A percentile compares a stretch with the other conserved stretches of the same genome.
Conservation (phyloP, 1,284 basidiomycete genomes). For the Pseudozyma sp. region DNA sequence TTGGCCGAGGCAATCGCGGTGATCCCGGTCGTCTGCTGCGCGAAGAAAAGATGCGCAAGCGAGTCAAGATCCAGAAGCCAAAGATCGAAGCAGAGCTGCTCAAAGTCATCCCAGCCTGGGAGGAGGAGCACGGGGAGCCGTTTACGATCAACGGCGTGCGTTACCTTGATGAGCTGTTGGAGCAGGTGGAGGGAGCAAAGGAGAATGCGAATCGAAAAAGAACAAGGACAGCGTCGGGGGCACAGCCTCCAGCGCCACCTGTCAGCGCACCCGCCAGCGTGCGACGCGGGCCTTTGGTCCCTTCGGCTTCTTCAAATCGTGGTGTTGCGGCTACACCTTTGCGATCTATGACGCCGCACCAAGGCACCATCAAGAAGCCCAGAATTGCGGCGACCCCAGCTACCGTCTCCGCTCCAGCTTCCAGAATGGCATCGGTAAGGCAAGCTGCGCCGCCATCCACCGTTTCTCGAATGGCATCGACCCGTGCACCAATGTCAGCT, state of each 20-base stretch:
- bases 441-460: conserved; percentile 23
- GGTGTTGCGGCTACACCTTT: conserved; percentile 35
- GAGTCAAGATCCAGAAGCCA: conserved; percentile 93
- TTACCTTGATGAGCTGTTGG: conserved; percentile 79
- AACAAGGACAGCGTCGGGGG: conserved; percentile 27
- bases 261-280: conserved; percentile 36
- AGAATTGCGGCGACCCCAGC: conserved; percentile 36
- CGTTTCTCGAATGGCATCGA: conserved; percentile 29
- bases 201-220: conserved; percentile 50
- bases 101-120: conserved; percentile 84
- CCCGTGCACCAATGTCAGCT: conserved; percentile 33
- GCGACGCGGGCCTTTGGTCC: conserved; percentile 30
- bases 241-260: conserved; percentile 24
- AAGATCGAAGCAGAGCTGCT: conserved; percentile 88
- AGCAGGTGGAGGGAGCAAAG: conserved; percentile 55
- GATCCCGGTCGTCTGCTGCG: conserved; percentile 75
- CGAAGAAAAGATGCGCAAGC: conserved; percentile 97
- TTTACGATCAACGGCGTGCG: conserved; percentile 89
- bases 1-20: conserved; percentile 75
- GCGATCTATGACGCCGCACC: conserved; percentile 34
- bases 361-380: conserved; percentile 43
- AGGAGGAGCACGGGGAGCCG: conserved; percentile 78
- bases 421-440: conserved; percentile 22
- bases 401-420: conserved; percentile 19
- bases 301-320: conserved; percentile 30